A percentile compares a stretch with the other conserved stretches of the same genome.
Conservation (phyloP, 177 flowering plant genomes). For the Vitis hybrid region DNA sequence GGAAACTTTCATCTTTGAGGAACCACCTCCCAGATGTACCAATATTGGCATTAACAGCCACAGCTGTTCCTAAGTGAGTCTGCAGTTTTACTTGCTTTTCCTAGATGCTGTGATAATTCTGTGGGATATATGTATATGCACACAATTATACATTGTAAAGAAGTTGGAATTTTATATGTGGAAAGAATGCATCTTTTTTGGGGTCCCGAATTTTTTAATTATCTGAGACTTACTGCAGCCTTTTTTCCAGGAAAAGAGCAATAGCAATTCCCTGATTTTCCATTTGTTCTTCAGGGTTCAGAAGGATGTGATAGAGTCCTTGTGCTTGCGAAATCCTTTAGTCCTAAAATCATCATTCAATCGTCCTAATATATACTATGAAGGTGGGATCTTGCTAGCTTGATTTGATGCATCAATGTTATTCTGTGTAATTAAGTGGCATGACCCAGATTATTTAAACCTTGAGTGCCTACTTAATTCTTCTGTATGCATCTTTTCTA, state of each 20-base stretch:
- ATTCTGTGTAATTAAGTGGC: neutral
- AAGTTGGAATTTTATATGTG: too few relatives aligned
- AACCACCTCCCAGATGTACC: constrained; percentile 65
- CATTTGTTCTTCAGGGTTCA: constrained; percentile 65
- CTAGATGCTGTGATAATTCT: too few relatives aligned
- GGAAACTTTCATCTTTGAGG: constrained; percentile 85
- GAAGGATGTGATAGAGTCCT: constrained; percentile 75
- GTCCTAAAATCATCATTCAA: constrained; percentile 82
- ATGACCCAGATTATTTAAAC: neutral
- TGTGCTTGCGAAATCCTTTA: constrained; percentile 63
- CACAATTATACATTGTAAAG: too few relatives aligned
- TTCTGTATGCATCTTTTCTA: too few relatives aligned
- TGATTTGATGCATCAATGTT: constrained; percentile 7
- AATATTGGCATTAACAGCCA: constrained; percentile 90
- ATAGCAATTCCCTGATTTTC: constrained; percentile 11
- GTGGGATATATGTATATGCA: too few relatives aligned
- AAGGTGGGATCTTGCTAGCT: constrained; percentile 46
- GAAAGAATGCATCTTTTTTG: too few relatives aligned
- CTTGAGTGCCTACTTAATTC: neutral
- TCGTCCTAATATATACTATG: constrained; percentile 89
- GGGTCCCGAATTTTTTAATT: too few relatives aligned
- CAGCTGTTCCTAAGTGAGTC: constrained; percentile 95
- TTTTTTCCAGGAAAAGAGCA: neutral
- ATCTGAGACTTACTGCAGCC: too few relatives aligned
- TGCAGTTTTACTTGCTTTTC: neutral